phyloP scores from a whole-genome alignment of 352 stramenopile species.

The Pythium coloratum region DNA sequence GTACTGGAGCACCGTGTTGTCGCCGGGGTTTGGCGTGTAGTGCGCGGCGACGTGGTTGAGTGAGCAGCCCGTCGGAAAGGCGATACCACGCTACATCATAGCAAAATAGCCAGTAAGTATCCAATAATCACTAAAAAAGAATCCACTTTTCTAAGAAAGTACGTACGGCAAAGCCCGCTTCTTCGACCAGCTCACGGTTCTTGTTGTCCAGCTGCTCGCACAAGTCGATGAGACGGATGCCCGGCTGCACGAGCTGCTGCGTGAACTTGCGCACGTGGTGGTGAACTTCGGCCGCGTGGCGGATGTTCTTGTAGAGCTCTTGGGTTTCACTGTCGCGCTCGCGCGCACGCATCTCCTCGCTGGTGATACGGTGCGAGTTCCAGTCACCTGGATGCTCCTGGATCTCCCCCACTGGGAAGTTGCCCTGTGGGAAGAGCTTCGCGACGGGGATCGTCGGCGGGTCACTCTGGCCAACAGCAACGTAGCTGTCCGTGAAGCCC shows the following conservation, averaged over 20 bases:
- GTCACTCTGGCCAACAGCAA: constrained; percentile 94
- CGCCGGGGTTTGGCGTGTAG: constrained; percentile 94
- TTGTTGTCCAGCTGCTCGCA: constrained; percentile 96
- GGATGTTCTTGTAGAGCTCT: constrained; percentile 63
- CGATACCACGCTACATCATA: constrained; percentile 74
- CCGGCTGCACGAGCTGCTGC: constrained; percentile 96
- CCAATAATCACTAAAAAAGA: not conserved
- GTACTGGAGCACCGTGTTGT: constrained; percentile 90
- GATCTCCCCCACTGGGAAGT: constrained; percentile 93
- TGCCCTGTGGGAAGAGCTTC: constrained; percentile 57
- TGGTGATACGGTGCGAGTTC: constrained; percentile 90
- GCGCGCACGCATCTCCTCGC: constrained; percentile 77
- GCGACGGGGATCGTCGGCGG: constrained; percentile 92
- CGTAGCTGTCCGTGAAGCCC: constrained; percentile 93
- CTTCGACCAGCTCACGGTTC: constrained; percentile 94
- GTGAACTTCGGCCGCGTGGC: constrained; percentile 95
- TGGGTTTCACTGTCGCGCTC: constrained; percentile 69
- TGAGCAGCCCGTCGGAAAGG: constrained; percentile 94
- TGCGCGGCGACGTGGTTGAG: constrained; percentile 96
- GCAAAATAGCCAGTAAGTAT: not conserved
- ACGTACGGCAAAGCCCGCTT: constrained; percentile 86
- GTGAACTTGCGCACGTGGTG: constrained; percentile 90
- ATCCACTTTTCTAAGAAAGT: not conserved
- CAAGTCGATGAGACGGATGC: constrained; percentile 96
- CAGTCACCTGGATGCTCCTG: constrained; percentile 90